phyloP scores from a whole-genome alignment of 352 stramenopile species.

The Pythium myriotylum region DNA sequence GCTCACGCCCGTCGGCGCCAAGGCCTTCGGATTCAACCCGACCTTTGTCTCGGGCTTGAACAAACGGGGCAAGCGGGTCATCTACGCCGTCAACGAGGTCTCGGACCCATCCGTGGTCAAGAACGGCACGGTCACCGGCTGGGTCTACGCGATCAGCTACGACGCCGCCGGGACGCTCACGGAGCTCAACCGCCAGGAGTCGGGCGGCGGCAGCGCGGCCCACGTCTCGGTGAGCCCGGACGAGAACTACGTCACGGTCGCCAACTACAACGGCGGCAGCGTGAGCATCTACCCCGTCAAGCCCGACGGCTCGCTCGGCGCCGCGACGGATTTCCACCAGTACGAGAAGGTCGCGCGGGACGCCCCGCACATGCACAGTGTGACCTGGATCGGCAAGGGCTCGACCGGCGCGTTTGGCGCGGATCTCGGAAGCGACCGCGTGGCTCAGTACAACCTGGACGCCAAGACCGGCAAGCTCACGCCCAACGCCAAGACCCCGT shows the following conservation, averaged over 20 bases:
- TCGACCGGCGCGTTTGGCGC: slow-evolving; percentile 46
- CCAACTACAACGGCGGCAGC: slow-evolving; percentile 65
- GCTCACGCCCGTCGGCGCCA: slow-evolving; percentile 41
- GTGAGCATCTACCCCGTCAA: slow-evolving; percentile 59
- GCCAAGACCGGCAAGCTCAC: slow-evolving; percentile 38
- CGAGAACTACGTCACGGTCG: slow-evolving; percentile 55
- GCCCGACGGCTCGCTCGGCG: slow-evolving; percentile 42
- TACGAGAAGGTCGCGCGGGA: slow-evolving; percentile 46
- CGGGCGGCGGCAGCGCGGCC: slow-evolving; percentile 41
- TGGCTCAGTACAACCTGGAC: slow-evolving; percentile 56
- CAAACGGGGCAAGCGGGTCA: slow-evolving; percentile 11
- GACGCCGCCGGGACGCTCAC: slow-evolving; percentile 38
- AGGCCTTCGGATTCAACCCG: slow-evolving; percentile 43
- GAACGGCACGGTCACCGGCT: slow-evolving; percentile 43
- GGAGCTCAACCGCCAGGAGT: slow-evolving; percentile 56
- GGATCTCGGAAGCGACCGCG: slow-evolving; percentile 65
- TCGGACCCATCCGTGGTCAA: slow-evolving; percentile 33
- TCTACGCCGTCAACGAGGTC: slow-evolving; percentile 68
- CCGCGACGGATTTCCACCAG: slow-evolving; percentile 39
- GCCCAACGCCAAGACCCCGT: slow-evolving; percentile 14
- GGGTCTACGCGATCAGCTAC: slow-evolving; percentile 48
- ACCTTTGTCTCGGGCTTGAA: slow-evolving; percentile 35
- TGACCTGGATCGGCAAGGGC: slow-evolving; percentile 51
- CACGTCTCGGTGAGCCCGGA: slow-evolving; percentile 57
- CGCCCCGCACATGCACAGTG: slow-evolving; percentile 62